A percentile compares a stretch with the other conserved stretches of the same genome.
These are phyloP conservation scores for Cenchrus fungigraminus DNA, from an alignment of 176 grass and related monocot genomes.

Conservation along the genomic window DNA sequence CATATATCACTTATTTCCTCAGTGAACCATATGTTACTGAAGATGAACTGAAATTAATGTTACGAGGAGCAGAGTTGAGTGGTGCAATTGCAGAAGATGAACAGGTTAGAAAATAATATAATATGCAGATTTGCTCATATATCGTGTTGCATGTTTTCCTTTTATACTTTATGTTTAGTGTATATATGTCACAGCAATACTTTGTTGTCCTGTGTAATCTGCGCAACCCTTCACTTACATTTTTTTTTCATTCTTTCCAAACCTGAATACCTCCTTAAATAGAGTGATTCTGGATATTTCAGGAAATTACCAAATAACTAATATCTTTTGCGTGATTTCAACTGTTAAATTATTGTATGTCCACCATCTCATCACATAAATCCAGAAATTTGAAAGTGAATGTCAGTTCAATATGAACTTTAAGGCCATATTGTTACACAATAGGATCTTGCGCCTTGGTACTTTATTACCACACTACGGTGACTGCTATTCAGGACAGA, in stretches of 20 bases:
- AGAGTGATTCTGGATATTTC: background rate
- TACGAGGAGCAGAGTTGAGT: slow-evolving; percentile 92
- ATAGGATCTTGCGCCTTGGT: background rate
- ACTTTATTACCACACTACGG: background rate
- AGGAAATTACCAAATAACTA: background rate
- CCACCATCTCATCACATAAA: background rate
- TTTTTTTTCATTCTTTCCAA: background rate
- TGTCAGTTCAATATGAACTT: background rate
- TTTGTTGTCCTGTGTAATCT: background rate
- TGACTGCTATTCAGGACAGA: background rate
- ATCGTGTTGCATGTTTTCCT: background rate
- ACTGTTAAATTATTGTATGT: background rate
- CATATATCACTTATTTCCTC: slow-evolving; percentile 39
- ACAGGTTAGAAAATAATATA: slow-evolving; percentile 69
- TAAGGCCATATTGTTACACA: slow-evolving; percentile 6
- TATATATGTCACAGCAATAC: background rate
- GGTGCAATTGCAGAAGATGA: slow-evolving; percentile 98
- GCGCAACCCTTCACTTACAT: background rate
- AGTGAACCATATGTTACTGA: slow-evolving; percentile 99
- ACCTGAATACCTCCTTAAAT: background rate
- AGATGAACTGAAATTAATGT: slow-evolving; percentile 97
- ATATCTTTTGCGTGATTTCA: slow-evolving; percentile 11
- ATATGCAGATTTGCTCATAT: background rate
- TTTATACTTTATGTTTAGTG: background rate
- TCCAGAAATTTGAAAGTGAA: background rate